Evolutionary conservation across 805 yeast species (phyloP).

Genomic region (Candida glaebosa): DNA sequence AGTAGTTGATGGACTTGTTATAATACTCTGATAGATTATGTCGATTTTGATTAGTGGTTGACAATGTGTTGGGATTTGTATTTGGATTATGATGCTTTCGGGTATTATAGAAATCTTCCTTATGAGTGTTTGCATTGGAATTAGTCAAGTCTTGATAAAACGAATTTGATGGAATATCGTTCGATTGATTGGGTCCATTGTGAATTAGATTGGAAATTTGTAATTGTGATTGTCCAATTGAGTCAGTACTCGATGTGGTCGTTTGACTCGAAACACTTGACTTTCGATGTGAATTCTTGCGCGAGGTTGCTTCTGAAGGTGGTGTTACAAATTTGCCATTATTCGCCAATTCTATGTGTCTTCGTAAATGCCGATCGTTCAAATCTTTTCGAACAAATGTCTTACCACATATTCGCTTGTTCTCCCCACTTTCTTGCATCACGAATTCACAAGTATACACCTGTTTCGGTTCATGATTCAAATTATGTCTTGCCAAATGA

Average conservation of each 20-base stretch:
- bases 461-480: slow-evolving; percentile 54
- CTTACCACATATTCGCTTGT: slow-evolving; percentile 47
- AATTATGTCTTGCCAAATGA: slow-evolving; percentile 60
- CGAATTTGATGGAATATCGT: not conserved
- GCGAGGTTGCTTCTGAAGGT: not conserved
- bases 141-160: not conserved
- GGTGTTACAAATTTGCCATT: slow-evolving; percentile 1
- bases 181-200: not conserved
- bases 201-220: slow-evolving; percentile 19
- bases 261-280: slow-evolving; percentile 5
- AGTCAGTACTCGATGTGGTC: slow-evolving; percentile 2
- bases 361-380: slow-evolving; percentile 35
- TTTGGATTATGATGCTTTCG: not conserved
- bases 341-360: slow-evolving; percentile 19
- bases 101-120: not conserved
- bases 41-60: not conserved
- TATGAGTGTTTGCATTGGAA: not conserved
- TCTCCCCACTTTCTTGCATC: slow-evolving; percentile 38
- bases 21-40: slow-evolving; percentile 3
- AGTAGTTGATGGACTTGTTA: slow-evolving; percentile 1
- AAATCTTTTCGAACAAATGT: slow-evolving; percentile 64
- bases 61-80: not conserved
- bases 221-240: slow-evolving; percentile 9
- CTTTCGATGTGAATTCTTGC: not conserved
- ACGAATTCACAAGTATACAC: slow-evolving; percentile 55